These are phyloP conservation scores for Hemisphaericaspora xylofermentans DNA, from an alignment of 1,139 yeast genomes.

Conservation along the genomic window DNA sequence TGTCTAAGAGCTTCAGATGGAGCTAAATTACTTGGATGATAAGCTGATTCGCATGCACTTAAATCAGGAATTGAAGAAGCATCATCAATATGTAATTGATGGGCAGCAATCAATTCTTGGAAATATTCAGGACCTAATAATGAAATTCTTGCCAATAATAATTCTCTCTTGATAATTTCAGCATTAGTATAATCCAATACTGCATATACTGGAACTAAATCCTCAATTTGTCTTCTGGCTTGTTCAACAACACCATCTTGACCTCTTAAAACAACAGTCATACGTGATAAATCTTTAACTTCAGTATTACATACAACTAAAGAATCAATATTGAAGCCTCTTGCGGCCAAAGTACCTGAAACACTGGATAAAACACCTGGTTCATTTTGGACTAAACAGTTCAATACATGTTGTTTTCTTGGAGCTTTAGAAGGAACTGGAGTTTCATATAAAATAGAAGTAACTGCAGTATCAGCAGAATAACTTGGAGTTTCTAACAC, in stretches of 20 bases:
- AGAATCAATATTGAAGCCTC: conserved; percentile 97
- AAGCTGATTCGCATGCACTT: conserved; percentile 54
- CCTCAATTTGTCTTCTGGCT: conserved; percentile 98
- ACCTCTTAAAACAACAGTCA: conserved; percentile 94
- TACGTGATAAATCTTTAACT: conserved; percentile 90
- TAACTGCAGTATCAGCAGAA: conserved; percentile 95
- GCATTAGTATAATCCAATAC: conserved; percentile 92
- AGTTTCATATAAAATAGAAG: conserved; percentile 91
- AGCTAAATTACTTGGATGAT: conserved; percentile 87
- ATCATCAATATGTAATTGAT: conserved; percentile 51
- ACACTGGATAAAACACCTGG: conserved; percentile 95
- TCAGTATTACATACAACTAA: conserved; percentile 96
- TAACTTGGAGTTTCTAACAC: conserved; percentile 93
- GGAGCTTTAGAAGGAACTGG: conserved; percentile 74
- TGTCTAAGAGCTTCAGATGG: conserved; percentile 93
- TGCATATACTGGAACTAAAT: conserved; percentile 96
- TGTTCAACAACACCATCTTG: conserved; percentile 97
- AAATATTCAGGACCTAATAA: conserved; percentile 95
- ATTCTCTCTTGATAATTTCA: conserved; percentile 86
- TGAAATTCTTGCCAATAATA: conserved; percentile 86
- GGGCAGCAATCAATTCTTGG: conserved; percentile 90
- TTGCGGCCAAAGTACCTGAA: conserved; percentile 93
- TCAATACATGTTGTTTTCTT: conserved; percentile 81
- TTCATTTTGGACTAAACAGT: conserved; percentile 96
- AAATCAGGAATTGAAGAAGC: conserved; percentile 46